Conservation (phyloP, 2,329 filamentous ascomycete genomes). For the Monilinia laxa region DNA sequence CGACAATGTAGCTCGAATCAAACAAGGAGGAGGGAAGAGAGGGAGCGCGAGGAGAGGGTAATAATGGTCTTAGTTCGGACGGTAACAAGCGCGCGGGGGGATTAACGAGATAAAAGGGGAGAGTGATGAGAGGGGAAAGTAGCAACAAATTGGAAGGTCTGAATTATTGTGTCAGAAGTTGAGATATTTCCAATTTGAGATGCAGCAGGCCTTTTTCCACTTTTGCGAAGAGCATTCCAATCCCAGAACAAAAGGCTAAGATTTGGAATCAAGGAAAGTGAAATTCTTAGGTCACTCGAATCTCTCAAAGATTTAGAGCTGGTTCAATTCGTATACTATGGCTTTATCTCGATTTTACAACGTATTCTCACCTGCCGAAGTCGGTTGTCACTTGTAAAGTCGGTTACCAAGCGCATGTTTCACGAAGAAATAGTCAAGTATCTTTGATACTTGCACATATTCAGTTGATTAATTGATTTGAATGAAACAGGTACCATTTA, state of each 20-base stretch:
- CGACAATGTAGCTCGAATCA: not conserved
- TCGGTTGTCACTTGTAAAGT: not conserved
- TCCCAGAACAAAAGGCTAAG: not conserved
- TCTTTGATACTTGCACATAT: not conserved
- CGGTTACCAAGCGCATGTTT: not conserved
- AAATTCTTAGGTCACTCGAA: not conserved
- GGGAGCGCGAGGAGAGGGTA: not conserved
- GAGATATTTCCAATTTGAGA: not conserved
- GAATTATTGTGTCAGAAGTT: not conserved
- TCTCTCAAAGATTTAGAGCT: not conserved
- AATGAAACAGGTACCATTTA: not conserved
- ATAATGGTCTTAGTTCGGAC: no score
- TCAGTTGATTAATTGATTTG: not conserved
- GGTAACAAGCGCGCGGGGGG: no score
- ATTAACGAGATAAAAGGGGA: not conserved
- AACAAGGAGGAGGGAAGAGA: not conserved
- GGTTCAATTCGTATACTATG: not conserved
- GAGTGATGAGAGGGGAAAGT: not conserved
- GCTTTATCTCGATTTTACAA: not conserved
- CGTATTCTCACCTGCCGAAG: not conserved
- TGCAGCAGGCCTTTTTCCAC: not conserved
- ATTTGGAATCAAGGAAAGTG: not conserved
- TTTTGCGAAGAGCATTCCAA: not conserved
- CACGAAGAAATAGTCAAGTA: not conserved
- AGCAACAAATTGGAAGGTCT: not conserved